Base-by-base conservation (phyloP, 2,329 filamentous ascomycete genomes). In the Trichophyton schoenleinii region DNA sequence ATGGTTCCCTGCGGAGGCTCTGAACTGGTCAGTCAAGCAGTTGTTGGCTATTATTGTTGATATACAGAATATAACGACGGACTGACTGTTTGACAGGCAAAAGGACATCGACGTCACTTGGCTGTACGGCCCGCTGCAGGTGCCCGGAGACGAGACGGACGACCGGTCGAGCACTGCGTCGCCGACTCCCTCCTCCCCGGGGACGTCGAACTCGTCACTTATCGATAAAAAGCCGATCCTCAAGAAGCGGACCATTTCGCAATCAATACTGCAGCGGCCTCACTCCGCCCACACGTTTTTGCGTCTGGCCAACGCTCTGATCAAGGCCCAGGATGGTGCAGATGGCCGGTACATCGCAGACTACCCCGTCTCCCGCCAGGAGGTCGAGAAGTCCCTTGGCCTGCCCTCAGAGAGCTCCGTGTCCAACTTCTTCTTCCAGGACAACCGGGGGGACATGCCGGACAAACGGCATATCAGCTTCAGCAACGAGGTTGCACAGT, bases 31-130 rank as follows among this genome's bases (percentile, higher is more conserved):
- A 38, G 34, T 38, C 34, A 38, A 38, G 11, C 34, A 69, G 59
- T 46, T 28, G 11, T 22, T 22, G 22, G 3, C 3, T 1, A 46
- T 60, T 49, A 18, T 25, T 25, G 2, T 28, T 31, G 28, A 52
- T 60, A 34, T 48, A 57, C 58, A 36, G 4, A 25, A 28, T 15
- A n/a, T n/a, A 44, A 31, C 4, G 15, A 5, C 2, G n/a, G 25
- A 34, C 57, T 59, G 8, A 48, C 18, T 22, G 2, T 7, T 48
- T 13, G 22, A 28, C 68, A 96, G 91, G 91, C 80, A 96, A 63
- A 99, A 97, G 73, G 94, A 97, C 69, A 94, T 88, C 72, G 92
- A 99, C 73, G 91, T 96, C 36, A 96, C 92, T 53, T 99, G 92
- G 94, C 80, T 99, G 0, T 99, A 97, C 70, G 94, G 94, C 0